Base-by-base conservation (phyloP, 495 filamentous ascomycete genomes). In the Sporormia fimetaria region DNA sequence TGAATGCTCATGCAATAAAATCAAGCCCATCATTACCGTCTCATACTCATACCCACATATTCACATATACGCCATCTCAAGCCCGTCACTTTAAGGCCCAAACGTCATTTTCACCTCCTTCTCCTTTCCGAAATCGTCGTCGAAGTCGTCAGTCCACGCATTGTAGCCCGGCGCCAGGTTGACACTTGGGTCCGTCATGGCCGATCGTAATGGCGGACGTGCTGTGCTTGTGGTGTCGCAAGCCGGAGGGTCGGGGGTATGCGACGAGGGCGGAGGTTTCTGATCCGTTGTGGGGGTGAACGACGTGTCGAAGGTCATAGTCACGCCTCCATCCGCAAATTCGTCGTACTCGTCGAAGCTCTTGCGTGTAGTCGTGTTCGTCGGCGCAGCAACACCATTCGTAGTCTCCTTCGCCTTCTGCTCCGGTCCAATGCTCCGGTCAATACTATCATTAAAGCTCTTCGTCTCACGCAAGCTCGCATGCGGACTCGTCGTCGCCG, bases 81-180 rank as follows among this genome's bases (percentile, higher is more conserved):
- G 12, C 24, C 15, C 24, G 30, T 32, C 22, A 17, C 37, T 7
- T 12, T 37, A 26, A 49, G n/a, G n/a, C 21, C 46, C 45, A 58
- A 77, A 78, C 10, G 66, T 72, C 69, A 78, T 70, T 23, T 65
- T 63, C 26, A 78, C 64, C 43, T 75, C 70, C 23, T 57, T 54
- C 42, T 67, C 70, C 28, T 66, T 58, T 15, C 59, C 66, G 30
- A 62, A 65, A 37, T 67, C 58, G 52, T 85, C 83, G 34, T 67
- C 59, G 54, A 83, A 81, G 32, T 80, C 73, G 40, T 88, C 83
- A 0, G 76, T 80, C 87, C 87, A 94, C 6, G 84, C 83, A 62
- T 94, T 85, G 31, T 67, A 76, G 49, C 64, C 80, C 22, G 69
- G 58, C 26, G 65, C 48, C 59, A 75, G 22, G 14, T 52, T 51